Conservation (phyloP, 164 flowering plant genomes). For the Nelumbo lutea region DNA sequence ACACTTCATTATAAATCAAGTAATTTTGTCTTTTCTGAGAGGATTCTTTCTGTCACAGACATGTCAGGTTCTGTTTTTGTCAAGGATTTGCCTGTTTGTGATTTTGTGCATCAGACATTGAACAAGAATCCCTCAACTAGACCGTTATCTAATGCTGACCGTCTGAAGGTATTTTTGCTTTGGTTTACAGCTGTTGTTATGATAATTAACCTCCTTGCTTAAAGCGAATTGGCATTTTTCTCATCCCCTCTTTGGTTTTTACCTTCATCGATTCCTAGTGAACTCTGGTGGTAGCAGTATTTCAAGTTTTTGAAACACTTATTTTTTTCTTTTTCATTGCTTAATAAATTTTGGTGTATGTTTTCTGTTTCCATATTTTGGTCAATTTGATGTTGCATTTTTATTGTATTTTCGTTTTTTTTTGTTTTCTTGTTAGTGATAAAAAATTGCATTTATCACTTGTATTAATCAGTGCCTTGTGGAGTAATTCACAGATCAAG, state of each 20-base stretch:
- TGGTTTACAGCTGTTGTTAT: background rate
- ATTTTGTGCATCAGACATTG: background rate
- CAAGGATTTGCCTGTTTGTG: no score
- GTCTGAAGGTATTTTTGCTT: background rate
- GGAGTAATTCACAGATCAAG: background rate
- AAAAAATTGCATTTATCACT: no score
- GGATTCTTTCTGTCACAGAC: background rate
- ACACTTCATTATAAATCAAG: background rate
- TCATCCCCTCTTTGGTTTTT: no score
- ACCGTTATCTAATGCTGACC: background rate
- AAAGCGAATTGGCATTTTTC: no score
- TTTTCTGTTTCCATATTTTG: background rate
- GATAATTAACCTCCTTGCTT: no score
- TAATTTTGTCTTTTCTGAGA: background rate
- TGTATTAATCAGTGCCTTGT: no score
- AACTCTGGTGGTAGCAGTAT: no score
- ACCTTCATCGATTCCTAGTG: no score
- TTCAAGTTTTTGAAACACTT: no score
- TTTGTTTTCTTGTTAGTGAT: background rate
- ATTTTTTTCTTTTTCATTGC: background rate
- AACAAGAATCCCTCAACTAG: background rate
- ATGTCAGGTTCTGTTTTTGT: background rate
- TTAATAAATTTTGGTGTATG: background rate
- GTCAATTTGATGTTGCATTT: background rate
- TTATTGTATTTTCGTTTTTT: background rate